phyloP scores from a whole-genome alignment of 331 rosid genomes.

The Quercus phellos region DNA sequence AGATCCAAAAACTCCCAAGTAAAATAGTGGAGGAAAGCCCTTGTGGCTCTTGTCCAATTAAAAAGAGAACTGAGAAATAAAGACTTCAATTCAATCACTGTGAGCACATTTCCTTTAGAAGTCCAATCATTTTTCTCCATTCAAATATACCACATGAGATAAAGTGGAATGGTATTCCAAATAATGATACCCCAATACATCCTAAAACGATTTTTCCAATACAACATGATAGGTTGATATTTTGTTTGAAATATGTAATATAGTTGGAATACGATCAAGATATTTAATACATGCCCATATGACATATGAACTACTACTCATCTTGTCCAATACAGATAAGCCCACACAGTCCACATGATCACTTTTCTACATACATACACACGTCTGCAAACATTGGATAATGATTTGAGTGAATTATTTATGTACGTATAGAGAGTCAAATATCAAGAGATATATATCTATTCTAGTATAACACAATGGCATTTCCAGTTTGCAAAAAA shows the following conservation, averaged over 20 bases:
- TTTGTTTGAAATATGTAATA: background rate
- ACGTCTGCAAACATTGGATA: background rate
- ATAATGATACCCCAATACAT: no score
- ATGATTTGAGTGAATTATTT: background rate
- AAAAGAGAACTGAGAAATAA: no score
- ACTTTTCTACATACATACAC: background rate
- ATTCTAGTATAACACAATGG: background rate
- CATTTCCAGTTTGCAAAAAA: background rate
- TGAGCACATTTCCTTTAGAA: background rate
- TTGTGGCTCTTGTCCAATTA: no score
- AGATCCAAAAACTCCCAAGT: no score
- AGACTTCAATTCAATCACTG: background rate
- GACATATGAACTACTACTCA: background rate
- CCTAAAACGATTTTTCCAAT: background rate
- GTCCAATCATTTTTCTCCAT: background rate
- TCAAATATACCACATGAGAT: background rate
- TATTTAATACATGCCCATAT: background rate
- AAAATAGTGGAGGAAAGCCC: no score
- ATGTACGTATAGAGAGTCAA: background rate
- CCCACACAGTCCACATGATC: background rate
- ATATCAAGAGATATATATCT: background rate
- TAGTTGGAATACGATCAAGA: background rate
- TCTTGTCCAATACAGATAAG: background rate
- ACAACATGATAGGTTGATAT: background rate
- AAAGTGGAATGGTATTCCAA: no score